These are phyloP conservation scores for Botrytis squamosa DNA, from an alignment of 2,329 filamentous ascomycete species.

Conservation along the genomic window DNA sequence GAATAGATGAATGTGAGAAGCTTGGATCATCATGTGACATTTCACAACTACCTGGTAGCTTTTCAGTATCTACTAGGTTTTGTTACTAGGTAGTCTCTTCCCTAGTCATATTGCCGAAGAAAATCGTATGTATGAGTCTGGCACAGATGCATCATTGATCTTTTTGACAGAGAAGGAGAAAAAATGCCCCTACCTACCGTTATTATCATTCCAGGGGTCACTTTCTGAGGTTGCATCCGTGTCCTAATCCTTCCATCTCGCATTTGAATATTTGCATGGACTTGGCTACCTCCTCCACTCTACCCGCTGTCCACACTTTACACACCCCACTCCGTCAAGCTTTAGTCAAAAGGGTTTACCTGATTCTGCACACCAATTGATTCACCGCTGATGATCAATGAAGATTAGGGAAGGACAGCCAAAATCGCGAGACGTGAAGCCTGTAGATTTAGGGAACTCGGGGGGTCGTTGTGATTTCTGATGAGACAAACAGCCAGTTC, in stretches of 20 bases:
- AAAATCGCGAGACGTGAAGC: not conserved
- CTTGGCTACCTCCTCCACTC: conserved; percentile 16
- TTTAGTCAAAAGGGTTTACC: not conserved
- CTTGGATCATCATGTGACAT: conserved; percentile 11
- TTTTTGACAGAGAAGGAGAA: not conserved
- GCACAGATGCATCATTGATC: conserved; percentile 9
- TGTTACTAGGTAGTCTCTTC: not conserved
- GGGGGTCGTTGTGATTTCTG: not conserved
- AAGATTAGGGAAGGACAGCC: not conserved
- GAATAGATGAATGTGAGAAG: not conserved
- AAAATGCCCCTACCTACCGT: not conserved
- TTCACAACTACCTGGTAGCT: not conserved
- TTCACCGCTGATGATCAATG: not conserved
- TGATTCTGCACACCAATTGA: not conserved
- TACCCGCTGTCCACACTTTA: not conserved
- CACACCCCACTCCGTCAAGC: conserved; percentile 2
- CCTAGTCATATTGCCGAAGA: not conserved
- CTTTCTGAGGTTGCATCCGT: conserved; percentile 2
- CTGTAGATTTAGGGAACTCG: not conserved
- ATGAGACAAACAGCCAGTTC: not conserved
- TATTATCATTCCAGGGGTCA: conserved; percentile 8
- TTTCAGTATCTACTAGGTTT: not conserved
- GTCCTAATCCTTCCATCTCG: conserved; percentile 2
- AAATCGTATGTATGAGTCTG: not conserved
- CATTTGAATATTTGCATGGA: conserved; percentile 7